phyloP scores from a whole-genome alignment of 306 rosid species.

The Lablab purpureus region DNA sequence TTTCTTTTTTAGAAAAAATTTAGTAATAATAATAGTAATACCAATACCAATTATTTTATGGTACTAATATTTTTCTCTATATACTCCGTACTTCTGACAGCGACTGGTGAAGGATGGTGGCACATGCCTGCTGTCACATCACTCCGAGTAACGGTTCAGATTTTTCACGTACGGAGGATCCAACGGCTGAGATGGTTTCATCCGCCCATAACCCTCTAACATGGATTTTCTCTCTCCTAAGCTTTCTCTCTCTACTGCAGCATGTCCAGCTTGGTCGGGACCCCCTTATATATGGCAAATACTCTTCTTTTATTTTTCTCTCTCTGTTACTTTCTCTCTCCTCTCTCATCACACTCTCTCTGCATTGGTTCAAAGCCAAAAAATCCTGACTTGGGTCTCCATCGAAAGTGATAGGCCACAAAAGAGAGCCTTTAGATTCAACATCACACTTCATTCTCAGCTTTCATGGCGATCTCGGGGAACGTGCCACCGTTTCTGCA shows the following conservation, averaged over 20 bases:
- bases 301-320: conserved; percentile 45
- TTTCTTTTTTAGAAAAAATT: neutral
- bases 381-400: conserved; percentile 58
- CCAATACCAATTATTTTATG: conserved; percentile 25
- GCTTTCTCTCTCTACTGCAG: conserved; percentile 59
- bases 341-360: conserved; percentile 35
- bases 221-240: conserved; percentile 46
- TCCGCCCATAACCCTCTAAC: conserved; percentile 51
- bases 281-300: conserved; percentile 69
- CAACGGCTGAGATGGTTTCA: conserved; percentile 52
- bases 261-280: conserved; percentile 78
- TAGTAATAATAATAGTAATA: neutral
- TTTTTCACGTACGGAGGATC: conserved; percentile 54
- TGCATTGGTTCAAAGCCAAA: conserved; percentile 49
- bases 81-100: conserved; percentile 86
- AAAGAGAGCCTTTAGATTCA: conserved; percentile 58
- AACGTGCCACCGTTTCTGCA: conserved; percentile 49
- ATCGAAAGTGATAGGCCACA: conserved; percentile 74
- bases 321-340: conserved; percentile 42
- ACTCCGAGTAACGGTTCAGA: conserved; percentile 42
- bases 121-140: conserved; percentile 96
- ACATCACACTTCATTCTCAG: conserved; percentile 37
- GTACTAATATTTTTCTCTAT: conserved; percentile 41
- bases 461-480: conserved; percentile 66
- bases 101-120: conserved; percentile 91